These are phyloP conservation scores for Cladophialophora psammophila DNA, from an alignment of 2,329 filamentous ascomycete species.

Conservation along the genomic window DNA sequence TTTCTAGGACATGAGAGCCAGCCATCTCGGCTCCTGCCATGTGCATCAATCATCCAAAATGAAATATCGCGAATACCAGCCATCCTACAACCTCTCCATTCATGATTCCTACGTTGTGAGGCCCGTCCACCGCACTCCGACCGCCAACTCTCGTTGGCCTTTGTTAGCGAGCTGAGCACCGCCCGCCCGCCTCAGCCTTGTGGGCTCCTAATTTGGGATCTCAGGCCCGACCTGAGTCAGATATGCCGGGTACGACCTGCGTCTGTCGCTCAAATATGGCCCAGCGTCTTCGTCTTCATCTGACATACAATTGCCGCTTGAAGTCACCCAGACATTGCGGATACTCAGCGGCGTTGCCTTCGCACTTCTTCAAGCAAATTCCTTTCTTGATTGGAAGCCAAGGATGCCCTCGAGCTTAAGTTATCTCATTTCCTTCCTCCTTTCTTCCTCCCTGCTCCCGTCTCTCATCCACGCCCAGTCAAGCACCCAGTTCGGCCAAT, in stretches of 20 bases:
- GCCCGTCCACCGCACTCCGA: conserved; percentile 10
- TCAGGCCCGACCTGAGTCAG: conserved; percentile 13
- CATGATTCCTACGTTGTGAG: not conserved
- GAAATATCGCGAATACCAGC: not conserved
- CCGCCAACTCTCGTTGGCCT: not conserved
- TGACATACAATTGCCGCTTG: not conserved
- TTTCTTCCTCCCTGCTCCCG: conserved; percentile 12
- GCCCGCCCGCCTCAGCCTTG: conserved; percentile 19
- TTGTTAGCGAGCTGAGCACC: conserved; percentile 5
- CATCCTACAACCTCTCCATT: not conserved
- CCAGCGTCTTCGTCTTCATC: not conserved
- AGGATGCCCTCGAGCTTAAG: not conserved
- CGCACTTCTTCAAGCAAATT: too few relatives aligned
- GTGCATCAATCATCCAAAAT: not conserved
- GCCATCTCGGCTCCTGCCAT: not conserved
- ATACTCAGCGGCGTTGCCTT: not conserved
- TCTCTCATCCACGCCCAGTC: conserved; percentile 8
- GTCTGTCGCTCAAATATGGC: not conserved
- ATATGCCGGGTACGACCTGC: not conserved
- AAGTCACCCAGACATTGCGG: not conserved
- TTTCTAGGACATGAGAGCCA: not conserved
- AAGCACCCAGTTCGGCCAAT: conserved; percentile 11
- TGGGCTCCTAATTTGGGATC: conserved; percentile 14
- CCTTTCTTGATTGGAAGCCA: not conserved
- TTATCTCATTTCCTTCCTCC: conserved; percentile 8